Evolutionary conservation across 805 yeast species (phyloP), one percentile per base, ranked within the genome.

Genomic region (Cyberlindnera maritima): DNA sequence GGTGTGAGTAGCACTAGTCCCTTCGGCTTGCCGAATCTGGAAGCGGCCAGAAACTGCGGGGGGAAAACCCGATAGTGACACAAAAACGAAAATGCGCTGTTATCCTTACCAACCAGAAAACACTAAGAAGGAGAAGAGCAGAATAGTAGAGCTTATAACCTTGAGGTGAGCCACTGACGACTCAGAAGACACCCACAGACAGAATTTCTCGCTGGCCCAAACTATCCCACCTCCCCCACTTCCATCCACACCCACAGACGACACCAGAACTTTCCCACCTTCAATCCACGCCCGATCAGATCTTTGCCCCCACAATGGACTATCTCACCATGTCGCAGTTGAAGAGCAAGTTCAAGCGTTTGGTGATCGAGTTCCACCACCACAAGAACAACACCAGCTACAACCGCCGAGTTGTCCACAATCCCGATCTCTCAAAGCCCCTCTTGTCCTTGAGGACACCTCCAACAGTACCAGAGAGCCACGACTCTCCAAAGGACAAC

Each of bases 401-500:
- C 33, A 68, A 67, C 48, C 71, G 71, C 2, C 55, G 71, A 17
- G 67, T 74, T 6, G 66, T 72, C 21, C 71, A 70, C 13, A 54
- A 67, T 5, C 66, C 62, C 48, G 62, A 67, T 43, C 55, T 61
- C 17, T 58, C 68, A 47, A 65, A 62, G 44, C 63, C 58, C 13
- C 59, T 74, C 25, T 42, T 69, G 29, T 63, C 77, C 4, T 65
- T 74, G 52, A 57, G 80, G 46, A 64, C 72, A 0, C 29, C 72
- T 0, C 29, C 17, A 23, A 7, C 9, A 36, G 12, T 9, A 14
- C 11, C 14, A 36, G 14, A 23, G 17, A 10, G 14, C 10, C 8
- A 36, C 12, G 44, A 33, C 4, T 25, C 35, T 8, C 34, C 19
- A 18, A 35, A 18, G 12, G 6, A 43, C 12, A 25, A 21, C 13